Evolutionary conservation across 2,329 filamentous ascomycete species (phyloP), one percentile per base, ranked within the genome.

Genomic region (Verticillium zaregamsianum): DNA sequence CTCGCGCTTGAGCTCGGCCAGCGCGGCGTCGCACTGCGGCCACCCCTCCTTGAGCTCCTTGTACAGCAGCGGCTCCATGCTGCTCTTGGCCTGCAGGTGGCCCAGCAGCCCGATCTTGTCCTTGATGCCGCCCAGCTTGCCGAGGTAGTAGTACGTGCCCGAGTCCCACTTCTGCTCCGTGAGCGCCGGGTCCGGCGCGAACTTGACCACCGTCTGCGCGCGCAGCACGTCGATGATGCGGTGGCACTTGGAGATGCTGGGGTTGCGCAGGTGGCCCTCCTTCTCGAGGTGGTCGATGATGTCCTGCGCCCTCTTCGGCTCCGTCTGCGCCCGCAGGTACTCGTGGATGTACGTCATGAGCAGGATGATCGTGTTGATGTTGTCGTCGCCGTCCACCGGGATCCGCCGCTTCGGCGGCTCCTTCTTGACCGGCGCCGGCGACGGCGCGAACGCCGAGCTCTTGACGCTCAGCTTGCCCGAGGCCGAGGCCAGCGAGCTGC

Each of bases 41-140:
- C 95, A 99, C 65, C 95, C 95, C 73, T 99, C 95, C 77, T 97
- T 96, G 64, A 99, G 84, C 69, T 97, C 93, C 74, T 92, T 93
- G 65, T 98, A 92, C 40, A 83, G 84, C 60, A 98, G 86, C 14
- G 92, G 92, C 66, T 90, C 87, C 1, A 92, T 91, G 63, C 93
- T 93, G 59, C 86, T 87, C 76, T 93, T 93, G 60, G 84, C 82
- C 76, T 97, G 93, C 35, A 99, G 85, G 72, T 92, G 90, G 61
- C 85, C 86, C 60, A 96, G 86, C 60, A 99, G 85, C 68, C 93
- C 87, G 45, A 90, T 88, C 63, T 88, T 87, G 70, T 87, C 89
- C 68, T 87, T 88, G 64, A 99, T 94, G 64, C 91, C 88, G 3
- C 83, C 82, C 73, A 97, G 92, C 68, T 90, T 86, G 60, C 95